Percentiles rank a stretch among this genome's conserved stretches.
These are phyloP conservation scores for Agaricales sp. DNA, from an alignment of 1,284 basidiomycete species.

Conservation along the genomic window DNA sequence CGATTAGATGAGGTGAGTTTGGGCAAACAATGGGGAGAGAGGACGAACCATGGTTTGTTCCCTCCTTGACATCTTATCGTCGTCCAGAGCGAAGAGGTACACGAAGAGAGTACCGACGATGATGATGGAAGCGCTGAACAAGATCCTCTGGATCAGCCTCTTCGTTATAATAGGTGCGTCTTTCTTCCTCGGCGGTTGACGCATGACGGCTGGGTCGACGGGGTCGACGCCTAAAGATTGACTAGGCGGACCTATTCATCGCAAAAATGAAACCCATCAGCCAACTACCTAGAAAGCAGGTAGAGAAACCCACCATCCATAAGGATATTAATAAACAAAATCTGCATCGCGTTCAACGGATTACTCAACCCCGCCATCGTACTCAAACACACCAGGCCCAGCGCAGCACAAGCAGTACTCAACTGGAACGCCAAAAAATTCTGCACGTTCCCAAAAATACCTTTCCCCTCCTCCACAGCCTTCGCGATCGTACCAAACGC, in stretches of 20 bases:
- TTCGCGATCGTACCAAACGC: slow-evolving; percentile 93
- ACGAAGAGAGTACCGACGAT: slow-evolving; percentile 84
- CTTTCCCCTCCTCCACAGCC: slow-evolving; percentile 97
- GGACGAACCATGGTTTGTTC: slow-evolving; percentile 88
- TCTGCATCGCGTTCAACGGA: slow-evolving; percentile 97
- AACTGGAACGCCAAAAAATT: slow-evolving; percentile 97
- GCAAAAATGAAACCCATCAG: slow-evolving; percentile 8
- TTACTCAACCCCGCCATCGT: slow-evolving; percentile 85
- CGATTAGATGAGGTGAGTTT: neutral
- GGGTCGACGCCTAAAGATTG: slow-evolving; percentile 97
- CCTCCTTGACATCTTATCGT: slow-evolving; percentile 71
- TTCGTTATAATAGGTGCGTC: slow-evolving; percentile 79
- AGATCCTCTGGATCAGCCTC: slow-evolving; percentile 67
- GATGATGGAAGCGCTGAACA: slow-evolving; percentile 88
- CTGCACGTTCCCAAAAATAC: slow-evolving; percentile 98
- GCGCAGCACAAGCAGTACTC: slow-evolving; percentile 89
- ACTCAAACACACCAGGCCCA: slow-evolving; percentile 90
- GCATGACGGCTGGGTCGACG: slow-evolving; percentile 86
- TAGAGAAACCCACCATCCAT: slow-evolving; percentile 74
- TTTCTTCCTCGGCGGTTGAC: slow-evolving; percentile 80
- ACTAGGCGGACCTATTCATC: slow-evolving; percentile 79
- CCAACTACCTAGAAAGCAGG: slow-evolving; percentile 2
- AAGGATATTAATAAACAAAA: slow-evolving; percentile 96
- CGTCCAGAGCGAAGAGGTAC: slow-evolving; percentile 75
- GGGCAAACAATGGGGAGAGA: neutral